A percentile compares a stretch with the other conserved stretches of the same genome.
Conservation (phyloP, 2,329 filamentous ascomycete species). For the Aureobasidium subglaciale region DNA sequence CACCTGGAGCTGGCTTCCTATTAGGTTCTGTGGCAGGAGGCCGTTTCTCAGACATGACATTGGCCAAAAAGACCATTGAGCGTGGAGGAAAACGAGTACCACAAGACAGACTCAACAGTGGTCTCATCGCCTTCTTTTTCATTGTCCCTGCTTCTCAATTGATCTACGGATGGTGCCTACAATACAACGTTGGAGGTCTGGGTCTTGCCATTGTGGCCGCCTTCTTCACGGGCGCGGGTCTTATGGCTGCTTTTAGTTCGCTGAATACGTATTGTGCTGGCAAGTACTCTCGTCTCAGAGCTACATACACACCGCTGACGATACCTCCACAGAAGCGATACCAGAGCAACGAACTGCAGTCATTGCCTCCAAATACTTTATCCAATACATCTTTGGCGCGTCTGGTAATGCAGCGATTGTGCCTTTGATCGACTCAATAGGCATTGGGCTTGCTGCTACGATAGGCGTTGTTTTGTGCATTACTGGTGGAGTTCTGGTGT, state of each 20-base stretch:
- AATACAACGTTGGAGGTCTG: slow-evolving; percentile 45
- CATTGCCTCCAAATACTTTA: slow-evolving; percentile 64
- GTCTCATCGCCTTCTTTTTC: slow-evolving; percentile 46
- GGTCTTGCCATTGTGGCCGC: slow-evolving; percentile 59
- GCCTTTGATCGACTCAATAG: slow-evolving; percentile 61
- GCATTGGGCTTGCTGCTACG: slow-evolving; percentile 70
- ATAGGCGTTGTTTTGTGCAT: slow-evolving; percentile 52
- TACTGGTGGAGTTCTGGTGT: slow-evolving; percentile 32
- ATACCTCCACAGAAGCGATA: slow-evolving; percentile 54
- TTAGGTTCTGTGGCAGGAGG: slow-evolving; percentile 61
- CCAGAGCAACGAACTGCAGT: slow-evolving; percentile 62
- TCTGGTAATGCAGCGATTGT: slow-evolving; percentile 60
- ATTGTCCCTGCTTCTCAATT: slow-evolving; percentile 53
- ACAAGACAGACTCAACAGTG: slow-evolving; percentile 58
- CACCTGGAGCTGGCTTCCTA: slow-evolving; percentile 61
- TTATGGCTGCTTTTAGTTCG: slow-evolving; percentile 64
- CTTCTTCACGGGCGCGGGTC: slow-evolving; percentile 62
- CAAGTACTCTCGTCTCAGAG: not conserved
- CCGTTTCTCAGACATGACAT: slow-evolving; percentile 57
- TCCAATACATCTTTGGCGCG: slow-evolving; percentile 66
- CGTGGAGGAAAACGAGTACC: slow-evolving; percentile 51
- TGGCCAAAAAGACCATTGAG: slow-evolving; percentile 55
- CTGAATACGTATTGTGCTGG: slow-evolving; percentile 67
- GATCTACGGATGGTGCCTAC: slow-evolving; percentile 57
- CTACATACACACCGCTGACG: not conserved